A percentile compares a stretch with the other conserved stretches of the same genome.
Conservation (phyloP, 495 filamentous ascomycete species). For the Astrocystis sublimbata region DNA sequence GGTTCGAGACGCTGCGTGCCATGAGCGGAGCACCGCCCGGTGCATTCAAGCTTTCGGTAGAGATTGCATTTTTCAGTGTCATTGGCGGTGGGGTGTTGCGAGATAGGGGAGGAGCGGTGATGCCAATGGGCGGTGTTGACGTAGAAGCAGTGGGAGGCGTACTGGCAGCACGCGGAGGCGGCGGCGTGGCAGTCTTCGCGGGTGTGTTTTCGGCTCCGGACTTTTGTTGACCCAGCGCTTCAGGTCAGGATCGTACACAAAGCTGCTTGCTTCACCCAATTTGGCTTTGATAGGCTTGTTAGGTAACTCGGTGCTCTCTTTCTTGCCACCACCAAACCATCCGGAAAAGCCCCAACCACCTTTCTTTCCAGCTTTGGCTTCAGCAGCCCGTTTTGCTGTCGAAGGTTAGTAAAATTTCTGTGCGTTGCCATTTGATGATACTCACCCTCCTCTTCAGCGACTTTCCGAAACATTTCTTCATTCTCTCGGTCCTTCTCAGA, state of each 20-base stretch:
- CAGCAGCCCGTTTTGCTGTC: conserved; percentile 32
- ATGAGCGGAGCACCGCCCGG: conserved; percentile 45
- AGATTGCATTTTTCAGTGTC: conserved; percentile 26
- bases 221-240: conserved; percentile 99
- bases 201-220: conserved; percentile 55
- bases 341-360: conserved; percentile 81
- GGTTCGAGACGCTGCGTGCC: conserved; percentile 44
- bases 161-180: conserved; percentile 49
- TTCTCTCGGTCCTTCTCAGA: conserved; percentile 61
- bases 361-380: conserved; percentile 52
- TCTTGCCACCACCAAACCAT: conserved; percentile 77
- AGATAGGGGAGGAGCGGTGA: conserved; percentile 29
- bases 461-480: conserved; percentile 78
- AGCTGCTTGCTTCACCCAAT: conserved; percentile 88
- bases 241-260: conserved; percentile 90
- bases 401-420: conserved; percentile 28
- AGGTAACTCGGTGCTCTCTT: conserved; percentile 55
- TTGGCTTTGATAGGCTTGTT: conserved; percentile 87
- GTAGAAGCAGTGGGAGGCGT: conserved; percentile 34
- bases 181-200: conserved; percentile 49
- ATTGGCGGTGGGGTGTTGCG: conserved; percentile 29
- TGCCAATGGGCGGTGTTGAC: conserved; percentile 31
- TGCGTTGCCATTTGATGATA: conserved; percentile 3
- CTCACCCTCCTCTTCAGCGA: conserved; percentile 83
- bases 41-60: conserved; percentile 26